Evolutionary conservation across 192 early-diverging fungal species (phyloP).

Genomic region (Diversispora eburnea): DNA sequence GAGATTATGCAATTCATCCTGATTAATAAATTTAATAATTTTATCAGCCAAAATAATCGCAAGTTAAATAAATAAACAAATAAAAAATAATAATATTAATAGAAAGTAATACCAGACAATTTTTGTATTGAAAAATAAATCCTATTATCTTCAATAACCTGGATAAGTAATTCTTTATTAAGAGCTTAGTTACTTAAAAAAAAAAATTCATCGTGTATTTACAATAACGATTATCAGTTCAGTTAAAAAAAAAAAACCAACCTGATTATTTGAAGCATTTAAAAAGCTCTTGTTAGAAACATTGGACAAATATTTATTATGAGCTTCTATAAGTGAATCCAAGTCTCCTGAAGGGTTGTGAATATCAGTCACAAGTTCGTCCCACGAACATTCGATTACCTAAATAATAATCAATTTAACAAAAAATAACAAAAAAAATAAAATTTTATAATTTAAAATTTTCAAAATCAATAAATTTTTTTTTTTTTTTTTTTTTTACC

Average conservation of each 20-base stretch:
- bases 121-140: constrained; percentile 62
- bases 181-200: no score
- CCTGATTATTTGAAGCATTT: constrained; percentile 40
- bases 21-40: constrained; percentile 7
- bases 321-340: constrained; percentile 76
- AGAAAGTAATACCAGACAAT: constrained; percentile 38
- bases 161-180: constrained; percentile 36
- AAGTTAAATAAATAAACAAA: neutral
- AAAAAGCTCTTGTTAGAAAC: constrained; percentile 68
- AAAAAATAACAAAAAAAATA: neutral
- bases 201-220: constrained; percentile 8
- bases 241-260: constrained; percentile 28
- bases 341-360: constrained; percentile 64
- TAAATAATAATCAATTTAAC: constrained; percentile 21
- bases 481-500: no score
- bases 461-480: no score
- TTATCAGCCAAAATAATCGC: neutral
- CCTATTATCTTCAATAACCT: constrained; percentile 59
- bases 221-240: neutral
- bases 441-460: neutral
- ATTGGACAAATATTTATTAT: constrained; percentile 67
- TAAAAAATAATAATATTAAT: neutral
- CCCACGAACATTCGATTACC: constrained; percentile 89
- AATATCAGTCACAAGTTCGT: constrained; percentile 59
- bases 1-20: constrained; percentile 51